phyloP scores from a whole-genome alignment of 352 stramenopile genomes.

The Pythium folliculosum region DNA sequence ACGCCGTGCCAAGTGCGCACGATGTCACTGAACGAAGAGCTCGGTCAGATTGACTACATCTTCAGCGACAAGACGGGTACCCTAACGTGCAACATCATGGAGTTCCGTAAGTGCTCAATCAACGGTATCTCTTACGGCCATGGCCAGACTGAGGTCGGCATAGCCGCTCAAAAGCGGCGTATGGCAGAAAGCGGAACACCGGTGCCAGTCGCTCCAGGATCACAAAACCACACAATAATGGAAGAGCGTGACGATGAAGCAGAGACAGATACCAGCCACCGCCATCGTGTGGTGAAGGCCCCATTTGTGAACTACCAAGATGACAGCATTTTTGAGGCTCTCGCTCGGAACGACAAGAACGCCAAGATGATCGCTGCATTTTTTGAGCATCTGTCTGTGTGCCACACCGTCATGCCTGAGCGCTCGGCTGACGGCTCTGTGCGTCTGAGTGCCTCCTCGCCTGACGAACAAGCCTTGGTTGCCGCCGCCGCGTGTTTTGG shows the following conservation, averaged over 20 bases:
- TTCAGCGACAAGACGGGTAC: constrained; percentile 99
- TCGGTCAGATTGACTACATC: constrained; percentile 96
- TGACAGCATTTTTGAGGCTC: constrained; percentile 65
- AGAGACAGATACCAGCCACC: constrained; percentile 26
- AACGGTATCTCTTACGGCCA: constrained; percentile 84
- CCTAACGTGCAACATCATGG: constrained; percentile 98
- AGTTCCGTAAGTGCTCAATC: constrained; percentile 93
- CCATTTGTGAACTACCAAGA: constrained; percentile 91
- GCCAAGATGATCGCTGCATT: constrained; percentile 69
- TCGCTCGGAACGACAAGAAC: constrained; percentile 55
- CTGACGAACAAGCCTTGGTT: constrained; percentile 93
- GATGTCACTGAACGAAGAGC: constrained; percentile 91
- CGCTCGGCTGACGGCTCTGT: constrained; percentile 85
- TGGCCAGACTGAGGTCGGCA: constrained; percentile 77
- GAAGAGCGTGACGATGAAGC: constrained; percentile 45
- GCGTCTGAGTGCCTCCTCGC: constrained; percentile 88
- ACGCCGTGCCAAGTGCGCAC: constrained; percentile 89
- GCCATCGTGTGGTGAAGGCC: constrained; percentile 63
- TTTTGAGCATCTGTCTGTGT: constrained; percentile 85
- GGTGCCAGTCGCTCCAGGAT: constrained; percentile 22
- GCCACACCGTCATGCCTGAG: constrained; percentile 78
- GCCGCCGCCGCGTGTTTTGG: constrained; percentile 79
- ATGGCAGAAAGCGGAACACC: constrained; percentile 29
- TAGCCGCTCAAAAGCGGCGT: constrained; percentile 46
- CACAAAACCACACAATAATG: constrained; percentile 28